Evolutionary conservation across 495 filamentous ascomycete genomes (phyloP), one percentile per base, ranked within the genome.

Genomic region (Penicillium subrubescens): DNA sequence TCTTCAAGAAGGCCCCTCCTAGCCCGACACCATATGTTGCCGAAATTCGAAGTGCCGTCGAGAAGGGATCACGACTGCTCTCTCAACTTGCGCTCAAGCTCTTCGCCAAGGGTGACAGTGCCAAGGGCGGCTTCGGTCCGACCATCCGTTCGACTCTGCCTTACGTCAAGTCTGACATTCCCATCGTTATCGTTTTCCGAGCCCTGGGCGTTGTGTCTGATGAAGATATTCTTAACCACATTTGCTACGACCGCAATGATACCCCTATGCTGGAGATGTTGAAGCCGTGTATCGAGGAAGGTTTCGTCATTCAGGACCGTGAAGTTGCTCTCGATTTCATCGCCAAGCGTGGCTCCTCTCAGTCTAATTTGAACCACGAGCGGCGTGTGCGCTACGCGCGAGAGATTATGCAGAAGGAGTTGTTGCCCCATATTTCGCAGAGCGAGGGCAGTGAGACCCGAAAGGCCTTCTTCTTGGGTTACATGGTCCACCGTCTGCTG

Each of bases 401-500:
- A 65, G 95, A 98, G 54, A 90, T 98, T 63, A 88, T 99, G 82
- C 93, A 97, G 78, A 97, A 96, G 78, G 95, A 99, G 80, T 86
- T 97, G 67, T 81, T 99, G 48, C 95, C 95, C 8, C 95, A 99
- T 70, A 97, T 99, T 51, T 96, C 94, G 2, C 96, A 98, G 71
- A 88, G 85, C 57, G 92, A 97, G 75, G 95, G 95, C n/a, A 96
- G 92, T 69, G 95, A 98, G 71, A 97, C 94, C 1, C 82, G 92
- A 31, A 99, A 99, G 75, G 95, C 95, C 6, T 98, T 97, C 82
- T 99, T 98, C 86, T 81, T 99, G 39, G 95, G 96, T 33, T 99
- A 98, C 77, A 98, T 99, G 96, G 91, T 97, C 48, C 93, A 98
- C 76, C 87, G 92, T 71, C 86, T 99, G 64, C 83, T 99, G 2